Base-by-base conservation (phyloP, 1,284 basidiomycete genomes). In the Ganoderma lingzhi region DNA sequence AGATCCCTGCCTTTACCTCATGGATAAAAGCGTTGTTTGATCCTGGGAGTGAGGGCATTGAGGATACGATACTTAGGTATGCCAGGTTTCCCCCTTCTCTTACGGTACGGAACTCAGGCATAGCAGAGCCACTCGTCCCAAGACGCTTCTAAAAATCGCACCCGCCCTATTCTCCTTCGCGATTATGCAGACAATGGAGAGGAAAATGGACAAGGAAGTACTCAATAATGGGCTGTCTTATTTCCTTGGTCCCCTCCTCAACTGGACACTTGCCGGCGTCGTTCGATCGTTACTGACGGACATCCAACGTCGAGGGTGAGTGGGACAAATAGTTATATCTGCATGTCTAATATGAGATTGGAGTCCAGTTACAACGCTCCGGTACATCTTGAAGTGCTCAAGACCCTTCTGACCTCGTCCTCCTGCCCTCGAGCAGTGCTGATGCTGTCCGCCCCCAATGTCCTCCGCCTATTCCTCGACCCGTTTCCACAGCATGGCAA, bases 21-120 rank as follows among this genome's bases (percentile, higher is more conserved):
- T 95, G 93, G 93, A 87, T 85, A 70, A 93, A 93, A 75, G 89
- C 91, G 0, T 81, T 94, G 23, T 95, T 95, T 77, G 91, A 93
- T 75, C 88, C 82, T 62, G 87, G 83, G 66, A 93, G 89, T 71
- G 93, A 94, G 78, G 93, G 93, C 2, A 94, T 95, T 37, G 93
- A 93, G 71, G 93, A 95, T 75, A 88, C 86, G 10, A 91, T 94
- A 66, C 82, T 95, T 23, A 84, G 93, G 92, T 92, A 78, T 72
- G 76, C 71, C 28, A 14, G 12, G 10, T 35, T 23, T 17, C 10
- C 35, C 35, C 44, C 19, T 19, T 30, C n/a, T 17, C 35, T 44
- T 45, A 14, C 28, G 23, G 35, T 41, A 2, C 48, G 14, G 41
- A 37, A 58, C 62, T 69, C 15, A 69, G 3, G 28, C n/a, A 41